Base-by-base conservation (phyloP, 78 protist species). In the Isochrysis galbana region DNA sequence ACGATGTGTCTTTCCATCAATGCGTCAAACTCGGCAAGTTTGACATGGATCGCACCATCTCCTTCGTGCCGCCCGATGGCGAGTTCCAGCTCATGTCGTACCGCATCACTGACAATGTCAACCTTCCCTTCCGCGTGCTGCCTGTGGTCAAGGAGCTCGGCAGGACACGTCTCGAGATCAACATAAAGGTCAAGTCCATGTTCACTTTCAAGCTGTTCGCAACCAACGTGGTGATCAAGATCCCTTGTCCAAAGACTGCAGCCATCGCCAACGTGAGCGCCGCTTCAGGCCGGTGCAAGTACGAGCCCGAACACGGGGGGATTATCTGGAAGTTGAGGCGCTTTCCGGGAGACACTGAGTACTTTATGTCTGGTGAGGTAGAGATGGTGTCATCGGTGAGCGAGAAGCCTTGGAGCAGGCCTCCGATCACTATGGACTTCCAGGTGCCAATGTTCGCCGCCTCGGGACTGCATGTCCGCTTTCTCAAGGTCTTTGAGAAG, bases 21-120 rank as follows among this genome's bases (percentile, higher is more conserved):
- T 98, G 99, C 87, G 99, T 99, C 38, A 90, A 96, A n/a, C 96
- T 99, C 32, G 98, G 98, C 87, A 94, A 94, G 70, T 98, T 97
- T 51, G 98, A 97, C 72, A 29, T 22, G 47, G 98, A 98, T 87
- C 94, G 99, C 26, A 91, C 98, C 38, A 96, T 99, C 67, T 91
- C 96, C 22, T 98, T 99, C 95, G 88, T 98, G 69, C 99, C 99
- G 23, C 99, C 99, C 36, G 99, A 99, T 67, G 99, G 99, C 67
- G 99, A 98, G 89, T 99, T 98, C 91, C 98, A 96, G 92, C 95
- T 99, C 84, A 99, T 98, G 99, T 82, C 82, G 93, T 98, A 98
- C 94, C 98, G 99, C 80, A 95, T 98, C n/a, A 95, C 99, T 22
- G 97, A 98, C 51, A 95, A 95, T 90, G 95, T 99, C 87, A 91